Base-by-base conservation (phyloP, 2,329 filamentous ascomycete genomes). In the Neoscytalidium dimidiatum region DNA sequence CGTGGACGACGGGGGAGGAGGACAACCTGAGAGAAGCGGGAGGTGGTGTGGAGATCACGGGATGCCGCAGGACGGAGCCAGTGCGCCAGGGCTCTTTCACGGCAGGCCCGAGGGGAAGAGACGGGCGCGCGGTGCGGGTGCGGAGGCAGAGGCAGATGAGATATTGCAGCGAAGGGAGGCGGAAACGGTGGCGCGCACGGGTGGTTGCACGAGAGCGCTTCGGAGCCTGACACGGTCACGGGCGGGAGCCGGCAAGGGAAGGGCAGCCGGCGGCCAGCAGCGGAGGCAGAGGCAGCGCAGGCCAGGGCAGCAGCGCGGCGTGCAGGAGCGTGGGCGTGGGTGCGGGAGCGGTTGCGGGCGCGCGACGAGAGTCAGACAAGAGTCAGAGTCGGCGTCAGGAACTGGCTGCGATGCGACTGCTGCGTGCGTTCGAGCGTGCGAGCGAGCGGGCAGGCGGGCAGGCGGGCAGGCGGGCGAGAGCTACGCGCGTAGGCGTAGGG, bases 1-100 rank as follows among this genome's bases (percentile, higher is more conserved):
- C n/a, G 29, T 35, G 38, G 38, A 41, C 38, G 38, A 41, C 33
- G 60, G 33, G 19, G 48, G 46, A 74, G 68, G 49, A 51, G 13
- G 48, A 46, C 35, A 26, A 38, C 60, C 43, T 52, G 62, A 64
- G 66, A 35, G 67, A 51, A 62, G 56, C 67, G 49, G 68, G 67
- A 69, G 71, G 60, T 51, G 31, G 60, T 41, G 61, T 63, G 35
- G 61, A 53, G 31, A 33, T 51, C 26, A 53, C 26, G 61, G 35
- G 61, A 62, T 21, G 17, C 17, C 23, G 57, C 44, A 26, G 46
- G 44, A 33, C 53, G 31, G 17, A 29, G 43, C 21, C 52, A n/a
- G n/a, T n/a, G n/a, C n/a, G n/a, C n/a, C n/a, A n/a, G 35, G 41
- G 46, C 51, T 38, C 51, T 38, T 43, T 26, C 35, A 29, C 53